Percentiles rank a stretch among this genome's conserved stretches.
Evolutionary conservation across 805 yeast species (phyloP).

Genomic region (Metschnikowia gelsemii): DNA sequence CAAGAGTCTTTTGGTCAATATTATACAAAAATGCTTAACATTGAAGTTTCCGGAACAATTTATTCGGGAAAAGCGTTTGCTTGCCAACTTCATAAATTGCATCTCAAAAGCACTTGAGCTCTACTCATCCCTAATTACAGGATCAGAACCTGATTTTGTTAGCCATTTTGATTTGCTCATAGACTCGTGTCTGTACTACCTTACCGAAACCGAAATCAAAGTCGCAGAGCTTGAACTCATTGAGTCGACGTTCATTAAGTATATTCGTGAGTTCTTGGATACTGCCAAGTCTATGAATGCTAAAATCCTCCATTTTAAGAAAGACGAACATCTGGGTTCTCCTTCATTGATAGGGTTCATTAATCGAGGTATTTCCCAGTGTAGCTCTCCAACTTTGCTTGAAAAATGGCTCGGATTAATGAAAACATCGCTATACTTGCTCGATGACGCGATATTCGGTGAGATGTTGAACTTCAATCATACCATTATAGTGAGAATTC

Average conservation of each 20-base stretch:
- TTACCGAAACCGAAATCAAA: constrained; percentile 11
- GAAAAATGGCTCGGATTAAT: constrained; percentile 52
- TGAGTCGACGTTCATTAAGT: constrained; percentile 27
- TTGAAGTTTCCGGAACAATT: constrained; percentile 22
- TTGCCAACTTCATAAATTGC: constrained; percentile 29
- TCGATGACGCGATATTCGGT: constrained; percentile 53
- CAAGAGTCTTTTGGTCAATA: constrained; percentile 51
- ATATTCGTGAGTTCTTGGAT: constrained; percentile 31
- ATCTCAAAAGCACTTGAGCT: constrained; percentile 43
- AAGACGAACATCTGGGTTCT: constrained; percentile 26
- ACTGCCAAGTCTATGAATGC: constrained; percentile 30
- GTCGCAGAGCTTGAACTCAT: constrained; percentile 29
- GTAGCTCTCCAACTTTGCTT: constrained; percentile 43
- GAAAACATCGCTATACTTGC: constrained; percentile 50
- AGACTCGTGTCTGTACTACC: constrained; percentile 30
- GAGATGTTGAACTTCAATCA: constrained; percentile 55
- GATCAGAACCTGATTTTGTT: constrained; percentile 54
- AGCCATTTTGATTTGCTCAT: constrained; percentile 44
- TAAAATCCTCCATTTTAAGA: constrained; percentile 31
- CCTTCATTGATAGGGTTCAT: constrained; percentile 45
- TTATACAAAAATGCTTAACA: constrained; percentile 47
- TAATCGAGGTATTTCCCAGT: constrained; percentile 47
- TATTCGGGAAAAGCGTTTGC: constrained; percentile 20
- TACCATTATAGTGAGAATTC: constrained; percentile 44
- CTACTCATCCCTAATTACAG: constrained; percentile 47